Base-by-base conservation (phyloP, 441 rosid species). In the Pelargonium citronellum region DNA sequence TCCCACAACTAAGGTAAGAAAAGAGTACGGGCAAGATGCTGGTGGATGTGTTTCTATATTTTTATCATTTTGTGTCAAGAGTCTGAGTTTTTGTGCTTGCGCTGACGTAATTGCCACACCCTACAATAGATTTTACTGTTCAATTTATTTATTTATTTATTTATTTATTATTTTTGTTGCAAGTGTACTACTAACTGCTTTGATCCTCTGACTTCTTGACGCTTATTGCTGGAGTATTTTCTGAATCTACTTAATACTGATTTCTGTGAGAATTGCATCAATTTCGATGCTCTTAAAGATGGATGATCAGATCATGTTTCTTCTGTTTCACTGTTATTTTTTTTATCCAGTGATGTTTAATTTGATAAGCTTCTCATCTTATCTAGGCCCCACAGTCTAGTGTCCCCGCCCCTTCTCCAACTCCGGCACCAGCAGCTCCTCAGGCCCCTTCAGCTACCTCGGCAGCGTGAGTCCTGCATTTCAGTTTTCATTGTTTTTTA, bases 311-410 rank as follows among this genome's bases (percentile, higher is more conserved):
- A 27, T 4, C 6, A 22, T 34, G 11, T 64, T 27, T n/a, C 37
- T 64, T 64, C 37, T 10, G 20, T 64, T 64, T 11, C n/a, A 64
- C 20, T 71, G 62, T n/a, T n/a, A 30, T 46, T 12, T 30, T 20
- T 51, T 1, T 19, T n/a, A n/a, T n/a, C n/a, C 55, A 9, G 43
- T 51, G 0, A 20, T 63, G 16, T 4, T 4, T 6, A 51, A 22
- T 64, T 0, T 16, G 3, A 66, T 3, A 20, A 16, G 51, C 12
- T 24, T 22, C 67, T 10, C 16, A 37, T 64, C 55, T 61, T 43
- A 13, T 80, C 65, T 71, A 86, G 87, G 80, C 79, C 66, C 79
- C 89, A n/a, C 80, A 76, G 64, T 69, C 84, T 67, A 86, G 82
- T 77, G 49, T 75, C 6, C 75, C 84, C 16, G 64, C 79, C 8